Base-by-base conservation (phyloP, 768 basidiomycete genomes). In the Termitomyces sp. region DNA sequence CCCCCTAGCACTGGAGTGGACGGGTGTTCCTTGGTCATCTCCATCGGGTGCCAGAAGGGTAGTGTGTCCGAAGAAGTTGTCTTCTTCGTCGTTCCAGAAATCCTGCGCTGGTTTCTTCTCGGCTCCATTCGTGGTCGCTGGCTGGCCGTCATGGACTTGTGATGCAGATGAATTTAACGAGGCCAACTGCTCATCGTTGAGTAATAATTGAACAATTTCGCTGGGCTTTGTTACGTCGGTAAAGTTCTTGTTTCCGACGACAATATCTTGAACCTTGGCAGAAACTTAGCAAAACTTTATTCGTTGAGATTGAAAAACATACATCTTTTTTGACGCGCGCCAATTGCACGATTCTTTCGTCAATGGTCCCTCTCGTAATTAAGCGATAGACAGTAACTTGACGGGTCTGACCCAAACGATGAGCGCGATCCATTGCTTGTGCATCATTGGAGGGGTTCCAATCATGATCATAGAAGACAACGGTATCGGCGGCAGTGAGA, bases 391-490 rank as follows among this genome's bases (percentile, higher is more conserved):
- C 94, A 2, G 94, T 98, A 56, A 98, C 95, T 75, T 98, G 95
- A 47, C 93, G 89, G 6, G 94, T 98, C 72, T 98, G 95, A 31
- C 95, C 95, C 15, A 98, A 81, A 63, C 95, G 91, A 75, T 98
- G 95, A 16, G 95, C 95, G 62, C 95, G 90, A 66, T 97, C 95
- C 95, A 98, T 98, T 15, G 95, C 95, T 69, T 98, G 95, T 34
- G 95, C 92, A 70, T 98, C 95, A 65, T 96, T 97, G 16, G 93
- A 95, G 13, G 95, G 95, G 68, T 98, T 98, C 92, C 92, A 94
- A 63, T 94, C 92, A 66, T 92, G 90, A 66, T 94, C 92, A 69
- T 94, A 94, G 72, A 98, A 97, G 36, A 98, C 76, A 62, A 98
- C 95, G 13, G 95, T 98, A 65, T 98, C 95, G 7, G 95, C 90